A percentile compares a stretch with the other conserved stretches of the same genome.
Conservation (phyloP, 345 rosid genomes). For the Eucalyptus cloeziana region DNA sequence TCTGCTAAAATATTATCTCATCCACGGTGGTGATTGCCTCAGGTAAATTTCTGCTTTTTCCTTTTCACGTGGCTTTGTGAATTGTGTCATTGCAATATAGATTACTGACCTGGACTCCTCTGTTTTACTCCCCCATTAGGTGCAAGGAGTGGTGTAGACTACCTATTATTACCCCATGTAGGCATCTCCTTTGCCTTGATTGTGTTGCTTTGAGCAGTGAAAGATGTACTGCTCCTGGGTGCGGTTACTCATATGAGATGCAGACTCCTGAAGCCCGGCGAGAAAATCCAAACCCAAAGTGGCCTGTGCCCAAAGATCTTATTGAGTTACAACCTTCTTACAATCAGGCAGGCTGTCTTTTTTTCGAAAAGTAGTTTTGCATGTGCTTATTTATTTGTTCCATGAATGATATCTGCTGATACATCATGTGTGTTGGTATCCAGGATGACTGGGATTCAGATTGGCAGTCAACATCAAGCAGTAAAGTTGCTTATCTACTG, state of each 20-base stretch:
- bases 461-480: slow-evolving; percentile 95
- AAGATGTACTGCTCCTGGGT: slow-evolving; percentile 66
- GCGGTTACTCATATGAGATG: slow-evolving; percentile 80
- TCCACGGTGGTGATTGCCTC: slow-evolving; percentile 73
- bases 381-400: neutral
- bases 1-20: slow-evolving; percentile 51
- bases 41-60: slow-evolving; percentile 32
- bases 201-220: slow-evolving; percentile 72
- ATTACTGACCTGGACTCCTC: neutral
- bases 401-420: neutral
- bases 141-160: slow-evolving; percentile 98
- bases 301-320: slow-evolving; percentile 97
- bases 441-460: slow-evolving; percentile 98
- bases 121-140: slow-evolving; percentile 18
- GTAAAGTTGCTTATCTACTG: slow-evolving; percentile 81
- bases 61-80: neutral
- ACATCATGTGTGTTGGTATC: neutral
- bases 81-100: neutral
- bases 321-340: slow-evolving; percentile 96
- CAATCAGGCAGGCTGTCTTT: slow-evolving; percentile 46
- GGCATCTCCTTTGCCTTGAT: slow-evolving; percentile 82
- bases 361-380: neutral
- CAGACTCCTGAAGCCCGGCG: slow-evolving; percentile 79
- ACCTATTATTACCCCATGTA: slow-evolving; percentile 85
- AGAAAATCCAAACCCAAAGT: slow-evolving; percentile 93